Percentiles rank a stretch among this genome's conserved stretches.
phyloP scores from a whole-genome alignment of 495 filamentous ascomycete species.

The Hypoxylon subgilvum region DNA sequence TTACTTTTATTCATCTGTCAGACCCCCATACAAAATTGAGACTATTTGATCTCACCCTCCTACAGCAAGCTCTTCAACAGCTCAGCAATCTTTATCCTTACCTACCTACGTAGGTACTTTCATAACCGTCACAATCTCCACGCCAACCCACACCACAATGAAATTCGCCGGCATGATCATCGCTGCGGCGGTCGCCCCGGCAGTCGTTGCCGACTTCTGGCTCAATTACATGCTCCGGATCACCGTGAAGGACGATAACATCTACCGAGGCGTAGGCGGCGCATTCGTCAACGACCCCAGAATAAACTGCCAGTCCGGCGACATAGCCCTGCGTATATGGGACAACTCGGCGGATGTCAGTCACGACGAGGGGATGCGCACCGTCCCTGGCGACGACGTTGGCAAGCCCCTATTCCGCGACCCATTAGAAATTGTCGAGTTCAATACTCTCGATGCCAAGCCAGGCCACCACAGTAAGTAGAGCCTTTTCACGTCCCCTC shows the following conservation, averaged over 20 bases:
- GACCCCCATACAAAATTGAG: too few species aligned
- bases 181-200: neutral
- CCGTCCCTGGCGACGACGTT: conserved; percentile 9
- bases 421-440: conserved; percentile 24
- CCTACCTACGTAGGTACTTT: too few species aligned
- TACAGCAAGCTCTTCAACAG: too few species aligned
- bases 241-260: neutral
- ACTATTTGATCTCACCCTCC: too few species aligned
- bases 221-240: neutral
- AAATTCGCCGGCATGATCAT: neutral
- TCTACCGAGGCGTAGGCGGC: neutral
- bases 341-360: too few species aligned
- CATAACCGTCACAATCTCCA: neutral
- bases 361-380: conserved; percentile 7
- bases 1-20: too few species aligned
- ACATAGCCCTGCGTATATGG: too few species aligned
- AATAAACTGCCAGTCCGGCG: neutral
- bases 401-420: conserved; percentile 8
- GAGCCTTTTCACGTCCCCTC: too few species aligned
- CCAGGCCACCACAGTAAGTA: conserved; percentile 27
- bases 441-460: conserved; percentile 8
- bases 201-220: conserved; percentile 11
- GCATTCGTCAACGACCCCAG: neutral
- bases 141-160: neutral
- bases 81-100: too few species aligned